Base-by-base conservation (phyloP, 768 basidiomycete genomes). In the Candolleomyces efflorescens region DNA sequence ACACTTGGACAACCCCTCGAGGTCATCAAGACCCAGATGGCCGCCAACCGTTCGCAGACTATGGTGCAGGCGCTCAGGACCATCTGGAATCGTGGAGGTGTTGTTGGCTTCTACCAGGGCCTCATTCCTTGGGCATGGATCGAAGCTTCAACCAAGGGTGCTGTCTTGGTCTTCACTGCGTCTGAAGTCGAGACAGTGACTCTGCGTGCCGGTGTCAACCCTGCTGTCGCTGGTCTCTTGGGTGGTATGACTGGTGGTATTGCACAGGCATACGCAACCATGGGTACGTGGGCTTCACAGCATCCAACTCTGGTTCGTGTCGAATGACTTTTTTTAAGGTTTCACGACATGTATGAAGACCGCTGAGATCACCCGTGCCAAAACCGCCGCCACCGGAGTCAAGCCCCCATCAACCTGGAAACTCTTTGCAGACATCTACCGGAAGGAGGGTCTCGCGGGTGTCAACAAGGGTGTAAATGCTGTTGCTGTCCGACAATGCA, bases 111-210 rank as follows among this genome's bases (percentile, higher is more conserved):
- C 78, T 99, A 92, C 76, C 97, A 99, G 73, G 97, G 97, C 63
- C 84, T 99, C 60, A 98, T 98, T 69, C 97, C 97, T 67, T 99
- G 97, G 96, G 97, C 97, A 38, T 98, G 97, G 97, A 96, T 99
- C 66, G 97, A 99, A 72, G 97, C 97, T 10, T 97, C 95, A 4
- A 98, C 97, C 0, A 99, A 99, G 71, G 97, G 97, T 53, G 97
- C 82, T 55, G 97, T 99, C 27, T 82, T 99, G 20, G 80, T 99
- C 60, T 98, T 99, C 77, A 86, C 95, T 15, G 95, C 97, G 23
- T 91, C 94, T 4, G 97, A 99, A 72, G 89, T 98, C 36, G 94
- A 98, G 72, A 82, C 84, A 17, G 80, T 81, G 18, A 74, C 78
- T 18, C 77, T 85, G 47, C 63, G 68, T 9, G 75, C 89, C 67